Base-by-base conservation (phyloP, 2,329 filamentous ascomycete genomes). In the Colletotrichum higginsianum region DNA sequence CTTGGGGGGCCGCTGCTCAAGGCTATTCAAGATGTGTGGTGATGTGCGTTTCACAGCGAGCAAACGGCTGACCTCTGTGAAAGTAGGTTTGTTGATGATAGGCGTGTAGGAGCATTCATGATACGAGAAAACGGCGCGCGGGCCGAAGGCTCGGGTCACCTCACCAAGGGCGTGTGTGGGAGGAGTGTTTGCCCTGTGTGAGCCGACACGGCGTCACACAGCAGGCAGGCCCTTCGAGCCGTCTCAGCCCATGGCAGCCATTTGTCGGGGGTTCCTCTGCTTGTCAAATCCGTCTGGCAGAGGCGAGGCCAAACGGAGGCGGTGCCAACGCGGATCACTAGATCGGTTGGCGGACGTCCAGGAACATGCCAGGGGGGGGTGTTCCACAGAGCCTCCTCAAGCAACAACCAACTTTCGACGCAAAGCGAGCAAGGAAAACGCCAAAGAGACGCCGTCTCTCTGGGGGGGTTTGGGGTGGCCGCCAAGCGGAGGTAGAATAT, bases 191-290 rank as follows among this genome's bases (percentile, higher is more conserved):
- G 50, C 21, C 44, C 44, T 6, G 23, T 67, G 23, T 18, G 8
- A 35, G 12, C 44, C 23, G 46, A 40, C 23, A 23, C 40, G 42
- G 61, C 65, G 58, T 68, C 46, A 47, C 47, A 63, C 68, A 42
- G 46, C 52, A 71, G 57, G 6, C 30, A 30, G 26, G 30, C 16
- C 23, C 3, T 21, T 66, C 4, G 15, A n/a, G 21, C 38, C 15
- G 15, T 23, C 13, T 12, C 11, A 21, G 23, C n/a, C 50, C 40
- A 26, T 16, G 23, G 40, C 2, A 5, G 16, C 35, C n/a, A 50
- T 47, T 47, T 62, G 53, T 49, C 67, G 50, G 50, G 63, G 67
- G 23, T 66, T 38, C 35, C 55, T 49, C 56, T 18, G 30, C 63
- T 56, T 67, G 67, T 61, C 58, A 71, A 40, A 21, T 40, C 44